phyloP scores from a whole-genome alignment of 495 filamentous ascomycete genomes.

The Neurospora sp. region DNA sequence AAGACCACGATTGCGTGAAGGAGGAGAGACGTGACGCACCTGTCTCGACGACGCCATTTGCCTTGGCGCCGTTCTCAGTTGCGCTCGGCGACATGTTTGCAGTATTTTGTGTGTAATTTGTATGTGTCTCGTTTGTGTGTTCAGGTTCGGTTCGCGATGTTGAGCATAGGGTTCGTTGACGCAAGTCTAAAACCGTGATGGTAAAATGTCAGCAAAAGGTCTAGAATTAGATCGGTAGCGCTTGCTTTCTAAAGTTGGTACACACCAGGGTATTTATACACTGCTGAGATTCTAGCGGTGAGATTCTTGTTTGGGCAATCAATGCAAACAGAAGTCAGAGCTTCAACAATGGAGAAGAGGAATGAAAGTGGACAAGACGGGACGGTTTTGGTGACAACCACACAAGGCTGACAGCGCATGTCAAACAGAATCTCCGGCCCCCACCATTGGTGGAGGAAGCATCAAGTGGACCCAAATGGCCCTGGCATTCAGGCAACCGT shows the following conservation, averaged over 20 bases:
- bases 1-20: background rate
- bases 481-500: background rate
- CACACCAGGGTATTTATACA: background rate
- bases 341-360: background rate
- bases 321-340: background rate
- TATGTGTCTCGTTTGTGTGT: background rate
- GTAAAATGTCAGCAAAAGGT: background rate
- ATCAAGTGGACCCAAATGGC: background rate
- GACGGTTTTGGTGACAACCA: background rate
- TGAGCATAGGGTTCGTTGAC: background rate
- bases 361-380: background rate
- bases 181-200: background rate
- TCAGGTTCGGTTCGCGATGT: background rate
- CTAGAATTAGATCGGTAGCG: background rate
- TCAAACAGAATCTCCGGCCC: background rate
- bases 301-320: background rate
- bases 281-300: background rate
- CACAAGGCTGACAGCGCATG: background rate
- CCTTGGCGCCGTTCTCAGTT: background rate
- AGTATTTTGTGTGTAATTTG: background rate
- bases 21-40: background rate
- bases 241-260: background rate
- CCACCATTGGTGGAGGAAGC: background rate
- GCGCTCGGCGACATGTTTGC: background rate
- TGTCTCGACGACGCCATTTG: background rate